These are phyloP conservation scores for Apiospora sp. DNA, from an alignment of 2,329 filamentous ascomycete species.

Conservation along the genomic window DNA sequence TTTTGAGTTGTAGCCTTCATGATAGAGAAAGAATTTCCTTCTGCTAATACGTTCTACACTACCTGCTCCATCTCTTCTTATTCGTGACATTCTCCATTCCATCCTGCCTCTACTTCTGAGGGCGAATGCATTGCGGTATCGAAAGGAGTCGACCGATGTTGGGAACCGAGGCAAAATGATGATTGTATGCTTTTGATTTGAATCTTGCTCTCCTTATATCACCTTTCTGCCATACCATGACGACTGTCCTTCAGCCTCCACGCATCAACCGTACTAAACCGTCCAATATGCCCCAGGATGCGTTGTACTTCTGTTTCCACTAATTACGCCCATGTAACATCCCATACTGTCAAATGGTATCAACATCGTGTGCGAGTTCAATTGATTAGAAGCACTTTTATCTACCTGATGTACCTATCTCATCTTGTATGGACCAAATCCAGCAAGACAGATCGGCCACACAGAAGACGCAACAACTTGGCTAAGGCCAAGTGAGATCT, in stretches of 20 bases:
- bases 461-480: too few species aligned
- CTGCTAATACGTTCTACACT: conserved; percentile 1
- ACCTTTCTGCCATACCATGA: background rate
- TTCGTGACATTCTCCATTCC: background rate
- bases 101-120: background rate
- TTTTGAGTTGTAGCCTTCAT: conserved; percentile 16
- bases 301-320: too few species aligned
- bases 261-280: too few species aligned
- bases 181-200: background rate
- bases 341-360: too few species aligned
- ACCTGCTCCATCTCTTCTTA: background rate
- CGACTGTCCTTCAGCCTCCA: background rate
- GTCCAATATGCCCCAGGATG: too few species aligned
- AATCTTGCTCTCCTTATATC: background rate
- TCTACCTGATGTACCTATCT: too few species aligned
- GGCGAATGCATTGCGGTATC: background rate
- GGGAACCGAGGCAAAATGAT: background rate
- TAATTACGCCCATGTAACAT: too few species aligned
- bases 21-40: conserved; percentile 19
- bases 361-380: too few species aligned
- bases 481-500: too few species aligned
- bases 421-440: too few species aligned
- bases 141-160: background rate
- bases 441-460: too few species aligned
- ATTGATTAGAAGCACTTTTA: too few species aligned